Percentiles rank a stretch among this genome's conserved stretches.
These are phyloP conservation scores for Corniculantispora saksenae DNA, from an alignment of 2,329 filamentous ascomycete genomes.

Conservation along the genomic window DNA sequence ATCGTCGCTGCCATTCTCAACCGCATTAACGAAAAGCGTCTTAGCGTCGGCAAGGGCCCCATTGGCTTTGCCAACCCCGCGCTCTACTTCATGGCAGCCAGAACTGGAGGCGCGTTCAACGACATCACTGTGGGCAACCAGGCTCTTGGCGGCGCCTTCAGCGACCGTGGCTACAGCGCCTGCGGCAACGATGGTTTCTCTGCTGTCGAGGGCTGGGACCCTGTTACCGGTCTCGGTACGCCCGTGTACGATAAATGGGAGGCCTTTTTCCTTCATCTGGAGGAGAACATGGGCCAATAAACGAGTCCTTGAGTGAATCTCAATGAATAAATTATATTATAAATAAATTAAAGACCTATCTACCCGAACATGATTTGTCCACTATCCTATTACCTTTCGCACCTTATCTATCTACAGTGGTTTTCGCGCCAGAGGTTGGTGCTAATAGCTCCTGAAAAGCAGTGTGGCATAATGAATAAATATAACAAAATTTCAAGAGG, in stretches of 20 bases:
- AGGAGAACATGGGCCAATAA: neutral
- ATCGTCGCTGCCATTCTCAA: constrained; percentile 24
- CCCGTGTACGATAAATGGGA: constrained; percentile 16
- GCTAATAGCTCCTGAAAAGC: too few relatives aligned
- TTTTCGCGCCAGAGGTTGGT: too few relatives aligned
- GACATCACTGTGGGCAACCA: constrained; percentile 30
- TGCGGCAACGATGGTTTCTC: constrained; percentile 30
- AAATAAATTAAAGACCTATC: too few relatives aligned
- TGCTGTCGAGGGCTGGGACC: constrained; percentile 30
- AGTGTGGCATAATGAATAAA: too few relatives aligned
- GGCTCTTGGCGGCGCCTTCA: constrained; percentile 2
- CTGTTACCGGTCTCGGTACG: constrained; percentile 29
- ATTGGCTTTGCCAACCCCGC: constrained; percentile 40
- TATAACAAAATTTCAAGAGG: too few relatives aligned
- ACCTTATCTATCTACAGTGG: too few relatives aligned
- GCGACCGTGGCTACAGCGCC: constrained; percentile 20
- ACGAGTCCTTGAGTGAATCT: too few relatives aligned
- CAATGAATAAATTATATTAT: too few relatives aligned
- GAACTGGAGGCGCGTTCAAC: constrained; percentile 23
- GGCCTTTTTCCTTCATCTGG: constrained; percentile 7
- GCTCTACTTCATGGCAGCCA: constrained; percentile 23
- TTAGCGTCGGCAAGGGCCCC: constrained; percentile 34
- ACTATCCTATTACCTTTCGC: too few relatives aligned
- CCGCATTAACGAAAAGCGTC: constrained; percentile 38
- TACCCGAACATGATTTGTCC: too few relatives aligned